Conservation (phyloP, 768 basidiomycete species). For the Vishniacozyma victoriae region DNA sequence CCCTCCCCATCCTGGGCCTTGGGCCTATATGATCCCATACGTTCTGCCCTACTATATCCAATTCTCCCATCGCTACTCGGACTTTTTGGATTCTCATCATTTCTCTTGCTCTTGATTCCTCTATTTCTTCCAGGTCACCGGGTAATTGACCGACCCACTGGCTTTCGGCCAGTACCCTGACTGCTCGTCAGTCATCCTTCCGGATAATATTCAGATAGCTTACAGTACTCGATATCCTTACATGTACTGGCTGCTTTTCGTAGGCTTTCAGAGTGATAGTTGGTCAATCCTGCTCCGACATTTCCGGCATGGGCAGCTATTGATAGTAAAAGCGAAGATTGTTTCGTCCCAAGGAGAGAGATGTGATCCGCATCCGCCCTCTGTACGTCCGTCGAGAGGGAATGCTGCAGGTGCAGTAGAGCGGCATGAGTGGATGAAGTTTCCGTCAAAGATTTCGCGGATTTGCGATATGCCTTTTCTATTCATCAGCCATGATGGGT, state of each 20-base stretch:
- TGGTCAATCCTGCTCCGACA: constrained; percentile 1
- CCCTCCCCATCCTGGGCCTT: too few relatives aligned
- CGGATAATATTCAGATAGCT: constrained; percentile 1
- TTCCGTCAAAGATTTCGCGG: constrained; percentile 10
- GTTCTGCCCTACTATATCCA: not conserved
- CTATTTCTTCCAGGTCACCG: not conserved
- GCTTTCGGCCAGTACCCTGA: not conserved
- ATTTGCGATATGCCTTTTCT: constrained; percentile 25
- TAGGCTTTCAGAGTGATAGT: constrained; percentile 11
- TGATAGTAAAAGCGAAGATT: constrained; percentile 8
- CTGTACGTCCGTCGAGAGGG: constrained; percentile 9
- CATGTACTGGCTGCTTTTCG: constrained; percentile 1
- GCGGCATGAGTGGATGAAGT: constrained; percentile 14
- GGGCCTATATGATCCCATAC: not conserved
- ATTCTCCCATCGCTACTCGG: not conserved
- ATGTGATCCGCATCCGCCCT: constrained; percentile 7
- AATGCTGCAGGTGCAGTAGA: constrained; percentile 8
- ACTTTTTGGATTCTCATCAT: not conserved
- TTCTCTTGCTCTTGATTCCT: not conserved
- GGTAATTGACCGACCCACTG: not conserved
- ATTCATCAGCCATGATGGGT: not conserved
- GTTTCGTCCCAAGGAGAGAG: constrained; percentile 8
- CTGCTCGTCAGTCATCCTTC: not conserved
- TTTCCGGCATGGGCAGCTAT: constrained; percentile 1
- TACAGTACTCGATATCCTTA: constrained; percentile 21